phyloP scores from a whole-genome alignment of 768 basidiomycete species.

The Kwoniella sp. region DNA sequence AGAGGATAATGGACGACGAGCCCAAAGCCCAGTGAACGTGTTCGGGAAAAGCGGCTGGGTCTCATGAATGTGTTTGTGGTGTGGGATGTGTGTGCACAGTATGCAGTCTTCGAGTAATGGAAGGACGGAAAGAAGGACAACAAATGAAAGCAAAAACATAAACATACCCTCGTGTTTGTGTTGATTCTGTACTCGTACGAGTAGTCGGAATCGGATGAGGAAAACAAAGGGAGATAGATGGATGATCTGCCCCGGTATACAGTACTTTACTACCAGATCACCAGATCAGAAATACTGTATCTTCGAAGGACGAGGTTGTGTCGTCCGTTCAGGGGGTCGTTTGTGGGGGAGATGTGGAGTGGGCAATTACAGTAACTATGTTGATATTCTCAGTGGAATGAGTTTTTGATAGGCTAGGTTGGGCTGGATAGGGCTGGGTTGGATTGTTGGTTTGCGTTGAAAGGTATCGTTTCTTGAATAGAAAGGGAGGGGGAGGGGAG shows the following conservation, averaged over 20 bases:
- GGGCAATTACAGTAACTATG: background rate
- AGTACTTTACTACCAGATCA: too few relatives aligned
- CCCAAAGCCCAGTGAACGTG: background rate
- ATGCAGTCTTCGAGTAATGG: too few relatives aligned
- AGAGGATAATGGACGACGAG: background rate
- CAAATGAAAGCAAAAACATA: background rate
- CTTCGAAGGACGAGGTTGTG: background rate
- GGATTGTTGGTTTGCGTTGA: background rate
- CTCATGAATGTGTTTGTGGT: too few relatives aligned
- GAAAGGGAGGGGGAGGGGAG: background rate
- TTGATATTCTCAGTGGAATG: background rate
- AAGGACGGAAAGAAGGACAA: background rate
- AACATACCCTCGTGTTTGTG: background rate
- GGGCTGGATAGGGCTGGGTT: too few relatives aligned
- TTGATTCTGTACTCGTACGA: too few relatives aligned
- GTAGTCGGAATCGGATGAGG: too few relatives aligned
- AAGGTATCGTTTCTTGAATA: background rate
- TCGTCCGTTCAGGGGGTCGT: background rate
- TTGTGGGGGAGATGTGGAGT: conserved; percentile 1
- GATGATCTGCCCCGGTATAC: too few relatives aligned
- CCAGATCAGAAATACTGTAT: background rate
- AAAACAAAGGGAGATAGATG: background rate
- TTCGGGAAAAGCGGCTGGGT: background rate
- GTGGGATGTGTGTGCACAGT: too few relatives aligned
- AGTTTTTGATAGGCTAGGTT: background rate